phyloP scores from a whole-genome alignment of 1,139 yeast genomes.

The Suhomyces coccinellae region DNA sequence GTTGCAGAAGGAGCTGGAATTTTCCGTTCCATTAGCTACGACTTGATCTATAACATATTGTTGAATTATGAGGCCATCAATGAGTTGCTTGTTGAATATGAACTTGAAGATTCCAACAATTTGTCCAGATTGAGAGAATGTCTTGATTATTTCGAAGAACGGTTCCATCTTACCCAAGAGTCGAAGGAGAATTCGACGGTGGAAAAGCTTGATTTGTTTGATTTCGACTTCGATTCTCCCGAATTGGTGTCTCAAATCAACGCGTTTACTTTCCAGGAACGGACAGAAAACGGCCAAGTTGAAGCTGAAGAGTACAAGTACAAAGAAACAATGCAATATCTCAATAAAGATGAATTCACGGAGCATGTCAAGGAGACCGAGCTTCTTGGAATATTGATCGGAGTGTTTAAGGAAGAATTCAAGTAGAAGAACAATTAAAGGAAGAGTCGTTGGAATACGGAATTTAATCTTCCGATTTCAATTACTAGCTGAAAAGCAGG shows the following conservation, averaged over 20 bases:
- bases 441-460: no score
- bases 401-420: conserved; percentile 8
- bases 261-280: conserved; percentile 17
- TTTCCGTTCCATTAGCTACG: conserved; percentile 23
- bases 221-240: conserved; percentile 35
- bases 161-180: conserved; percentile 23
- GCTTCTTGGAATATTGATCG: conserved; percentile 18
- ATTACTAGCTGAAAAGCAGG: no score
- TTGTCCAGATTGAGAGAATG: conserved; percentile 23
- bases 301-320: conserved; percentile 11
- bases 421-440: neutral
- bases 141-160: conserved; percentile 21
- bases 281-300: neutral
- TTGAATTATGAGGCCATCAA: conserved; percentile 29
- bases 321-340: conserved; percentile 18
- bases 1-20: conserved; percentile 13
- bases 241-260: conserved; percentile 26
- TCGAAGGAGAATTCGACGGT: conserved; percentile 16
- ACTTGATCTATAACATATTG: conserved; percentile 33
- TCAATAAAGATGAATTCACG: conserved; percentile 6
- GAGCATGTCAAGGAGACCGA: conserved; percentile 15
- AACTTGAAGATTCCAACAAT: conserved; percentile 7
- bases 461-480: no score
- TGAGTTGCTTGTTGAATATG: conserved; percentile 15
- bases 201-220: conserved; percentile 21